phyloP scores from a whole-genome alignment of 257 asterid species.

The Linderniella brevidens region DNA sequence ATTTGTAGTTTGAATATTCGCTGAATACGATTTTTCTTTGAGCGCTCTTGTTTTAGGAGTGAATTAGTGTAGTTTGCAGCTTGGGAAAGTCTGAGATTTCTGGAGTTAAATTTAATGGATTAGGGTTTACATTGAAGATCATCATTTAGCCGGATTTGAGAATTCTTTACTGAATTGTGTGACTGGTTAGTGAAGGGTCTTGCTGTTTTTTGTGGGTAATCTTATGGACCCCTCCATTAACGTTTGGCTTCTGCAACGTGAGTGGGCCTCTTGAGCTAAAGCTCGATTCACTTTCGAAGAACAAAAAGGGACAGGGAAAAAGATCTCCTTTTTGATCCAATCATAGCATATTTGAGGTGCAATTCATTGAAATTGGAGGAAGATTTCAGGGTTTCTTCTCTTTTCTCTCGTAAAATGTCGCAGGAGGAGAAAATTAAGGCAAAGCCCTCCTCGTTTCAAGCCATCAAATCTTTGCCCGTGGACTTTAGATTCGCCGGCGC shows the following conservation, averaged over 20 bases:
- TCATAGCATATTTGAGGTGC: conserved; percentile 25
- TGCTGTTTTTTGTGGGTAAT: conserved; percentile 13
- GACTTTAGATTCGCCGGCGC: conserved; percentile 33
- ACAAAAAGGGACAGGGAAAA: conserved; percentile 18
- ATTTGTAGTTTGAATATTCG: too few species aligned
- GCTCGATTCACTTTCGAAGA: conserved; percentile 34
- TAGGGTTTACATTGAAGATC: conserved; percentile 17
- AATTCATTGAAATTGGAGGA: conserved; percentile 31
- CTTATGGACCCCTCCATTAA: conserved; percentile 68
- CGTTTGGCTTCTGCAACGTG: conserved; percentile 35
- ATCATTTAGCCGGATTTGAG: conserved; percentile 21
- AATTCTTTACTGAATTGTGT: conserved; percentile 23
- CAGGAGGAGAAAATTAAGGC: conserved; percentile 24
- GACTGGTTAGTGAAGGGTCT: conserved; percentile 38
- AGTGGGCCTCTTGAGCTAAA: conserved; percentile 49
- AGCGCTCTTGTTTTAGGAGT: too few species aligned
- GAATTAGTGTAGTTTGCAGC: too few species aligned
- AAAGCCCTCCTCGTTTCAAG: conserved; percentile 32
- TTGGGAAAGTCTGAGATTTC: conserved; percentile 2
- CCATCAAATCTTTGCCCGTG: conserved; percentile 61
- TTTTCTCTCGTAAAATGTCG: conserved; percentile 25
- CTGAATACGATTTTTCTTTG: too few species aligned
- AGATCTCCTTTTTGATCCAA: conserved; percentile 53
- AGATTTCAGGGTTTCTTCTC: conserved; percentile 10
- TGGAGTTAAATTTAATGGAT: conserved; percentile 12